Conservation (phyloP, 2,329 filamentous ascomycete species). For the Neofusicoccum laricinum region DNA sequence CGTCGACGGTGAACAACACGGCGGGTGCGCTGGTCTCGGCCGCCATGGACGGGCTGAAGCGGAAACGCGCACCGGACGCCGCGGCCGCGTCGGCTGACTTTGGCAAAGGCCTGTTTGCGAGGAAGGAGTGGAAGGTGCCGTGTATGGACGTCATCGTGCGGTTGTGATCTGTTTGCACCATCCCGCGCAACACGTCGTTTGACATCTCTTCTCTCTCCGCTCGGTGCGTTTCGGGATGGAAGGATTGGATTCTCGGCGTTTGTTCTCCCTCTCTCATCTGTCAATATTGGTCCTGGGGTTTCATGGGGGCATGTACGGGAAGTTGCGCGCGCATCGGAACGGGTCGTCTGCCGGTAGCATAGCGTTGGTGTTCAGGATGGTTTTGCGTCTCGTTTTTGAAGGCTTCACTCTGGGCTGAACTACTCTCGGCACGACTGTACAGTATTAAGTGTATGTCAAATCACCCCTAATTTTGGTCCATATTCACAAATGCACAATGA, state of each 20-base stretch:
- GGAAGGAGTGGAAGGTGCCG: conserved; percentile 84
- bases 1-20: conserved; percentile 63
- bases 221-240: no score
- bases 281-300: neutral
- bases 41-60: conserved; percentile 59
- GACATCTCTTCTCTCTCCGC: neutral
- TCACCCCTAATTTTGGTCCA: neutral
- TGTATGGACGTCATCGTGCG: conserved; percentile 86
- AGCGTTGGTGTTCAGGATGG: conserved; percentile 11
- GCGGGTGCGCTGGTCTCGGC: conserved; percentile 65
- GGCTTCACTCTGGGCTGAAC: neutral
- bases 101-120: conserved; percentile 68
- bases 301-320: neutral
- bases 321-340: neutral
- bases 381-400: neutral
- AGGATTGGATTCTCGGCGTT: conserved; percentile 1
- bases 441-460: neutral
- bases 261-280: neutral
- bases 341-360: conserved; percentile 9
- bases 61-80: conserved; percentile 20
- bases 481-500: neutral
- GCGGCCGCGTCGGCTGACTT: conserved; percentile 18
- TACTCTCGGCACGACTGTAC: neutral
- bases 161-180: conserved; percentile 48
- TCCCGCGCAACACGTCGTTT: neutral